Evolutionary conservation across 2,329 filamentous ascomycete species (phyloP).

Genomic region (Periconia macrospinosa): DNA sequence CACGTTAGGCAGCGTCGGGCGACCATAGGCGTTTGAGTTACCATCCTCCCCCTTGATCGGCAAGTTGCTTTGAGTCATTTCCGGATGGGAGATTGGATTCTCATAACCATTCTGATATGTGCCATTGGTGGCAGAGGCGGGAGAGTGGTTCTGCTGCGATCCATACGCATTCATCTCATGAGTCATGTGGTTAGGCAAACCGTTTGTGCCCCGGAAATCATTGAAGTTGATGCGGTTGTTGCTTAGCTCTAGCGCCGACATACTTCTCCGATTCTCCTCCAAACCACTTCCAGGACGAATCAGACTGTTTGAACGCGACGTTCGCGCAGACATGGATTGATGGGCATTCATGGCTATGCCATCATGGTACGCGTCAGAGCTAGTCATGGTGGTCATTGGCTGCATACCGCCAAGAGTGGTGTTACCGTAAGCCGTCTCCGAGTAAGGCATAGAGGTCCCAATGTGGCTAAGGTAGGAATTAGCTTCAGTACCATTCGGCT

Average conservation of each 20-base stretch:
- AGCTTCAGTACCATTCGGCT: conserved; percentile 35
- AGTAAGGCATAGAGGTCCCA: conserved; percentile 37
- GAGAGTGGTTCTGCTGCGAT: conserved; percentile 29
- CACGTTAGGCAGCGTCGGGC: conserved; percentile 38
- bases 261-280: conserved; percentile 41
- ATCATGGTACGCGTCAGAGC: conserved; percentile 37
- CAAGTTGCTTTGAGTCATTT: conserved; percentile 39
- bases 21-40: conserved; percentile 33
- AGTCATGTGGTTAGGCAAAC: conserved; percentile 29
- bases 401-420: conserved; percentile 33
- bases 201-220: conserved; percentile 36
- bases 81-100: conserved; percentile 30
- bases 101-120: conserved; percentile 38
- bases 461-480: conserved; percentile 42
- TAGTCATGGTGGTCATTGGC: conserved; percentile 34
- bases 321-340: conserved; percentile 50
- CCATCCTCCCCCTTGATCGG: conserved; percentile 36
- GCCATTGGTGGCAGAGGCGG: conserved; percentile 20
- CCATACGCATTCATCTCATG: conserved; percentile 27
- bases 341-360: conserved; percentile 43
- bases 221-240: conserved; percentile 39
- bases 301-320: conserved; percentile 53
- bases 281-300: conserved; percentile 45
- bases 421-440: conserved; percentile 32
- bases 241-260: conserved; percentile 39